phyloP scores from a whole-genome alignment of 2,329 filamentous ascomycete species.

The Penicillium sp. region DNA sequence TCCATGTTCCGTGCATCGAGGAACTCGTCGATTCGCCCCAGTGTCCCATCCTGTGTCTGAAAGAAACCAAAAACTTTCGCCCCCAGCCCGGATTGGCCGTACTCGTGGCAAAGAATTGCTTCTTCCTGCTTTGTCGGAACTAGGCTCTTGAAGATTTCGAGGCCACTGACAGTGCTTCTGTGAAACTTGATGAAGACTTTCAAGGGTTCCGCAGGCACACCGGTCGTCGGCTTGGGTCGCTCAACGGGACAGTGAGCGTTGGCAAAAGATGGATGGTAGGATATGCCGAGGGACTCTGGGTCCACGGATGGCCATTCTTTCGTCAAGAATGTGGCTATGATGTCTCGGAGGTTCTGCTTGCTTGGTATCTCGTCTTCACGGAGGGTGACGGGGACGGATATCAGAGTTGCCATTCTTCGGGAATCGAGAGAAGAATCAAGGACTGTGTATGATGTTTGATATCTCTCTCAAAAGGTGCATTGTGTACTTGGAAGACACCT shows the following conservation, averaged over 20 bases:
- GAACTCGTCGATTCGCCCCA: slow-evolving; percentile 23
- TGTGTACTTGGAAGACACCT: no score
- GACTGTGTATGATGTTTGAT: not conserved
- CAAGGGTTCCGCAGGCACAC: slow-evolving; percentile 9
- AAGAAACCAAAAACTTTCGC: slow-evolving; percentile 23
- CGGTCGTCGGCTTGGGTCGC: slow-evolving; percentile 11
- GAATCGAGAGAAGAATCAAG: not conserved
- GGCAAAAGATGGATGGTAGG: slow-evolving; percentile 13
- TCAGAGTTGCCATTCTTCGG: not conserved
- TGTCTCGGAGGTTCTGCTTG: not conserved
- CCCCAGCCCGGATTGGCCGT: slow-evolving; percentile 17
- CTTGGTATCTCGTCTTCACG: not conserved
- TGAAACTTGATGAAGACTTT: slow-evolving; percentile 19
- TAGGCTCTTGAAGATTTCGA: slow-evolving; percentile 18
- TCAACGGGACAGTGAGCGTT: slow-evolving; percentile 20
- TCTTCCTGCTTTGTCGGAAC: slow-evolving; percentile 22
- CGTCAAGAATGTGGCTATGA: slow-evolving; percentile 16
- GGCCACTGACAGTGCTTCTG: not conserved
- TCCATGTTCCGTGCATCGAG: slow-evolving; percentile 22
- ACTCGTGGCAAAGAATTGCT: slow-evolving; percentile 20
- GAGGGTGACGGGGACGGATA: not conserved
- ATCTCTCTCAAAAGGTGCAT: no score
- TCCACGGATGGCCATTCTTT: slow-evolving; percentile 20
- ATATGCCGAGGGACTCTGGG: slow-evolving; percentile 13
- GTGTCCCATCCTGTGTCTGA: slow-evolving; percentile 19